Evolutionary conservation across 371 early-diverging fungal genomes (phyloP), one percentile per base, ranked within the genome.

Genomic region (Mortierella sp.): DNA sequence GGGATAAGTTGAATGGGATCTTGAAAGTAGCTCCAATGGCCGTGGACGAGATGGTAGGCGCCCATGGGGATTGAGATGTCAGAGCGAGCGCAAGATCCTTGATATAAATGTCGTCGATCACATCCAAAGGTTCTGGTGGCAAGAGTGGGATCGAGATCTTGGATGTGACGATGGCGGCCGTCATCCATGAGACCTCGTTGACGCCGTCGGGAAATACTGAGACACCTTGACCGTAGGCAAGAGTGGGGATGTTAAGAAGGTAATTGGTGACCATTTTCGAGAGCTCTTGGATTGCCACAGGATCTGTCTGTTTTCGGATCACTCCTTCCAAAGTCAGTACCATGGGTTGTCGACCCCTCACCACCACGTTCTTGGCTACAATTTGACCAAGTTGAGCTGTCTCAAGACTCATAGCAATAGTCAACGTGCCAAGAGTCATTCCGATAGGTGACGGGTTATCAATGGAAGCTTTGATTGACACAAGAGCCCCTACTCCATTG

Each of bases 361-460:
- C 50, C 2, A 30, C 47, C 3, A 59, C 72, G 28, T 68, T 58
- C 21, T 44, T 61, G 43, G 77, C 77, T 4, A 63, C 60, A 56
- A 76, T 62, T 11, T 65, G 56, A 16, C 77, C 77, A 1, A 76
- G 65, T 28, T 76, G 65, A 0, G 77, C 64, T 4, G 61, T 71
- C 46, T 71, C 48, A 62, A 67, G 61, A 14, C 21, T 55, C 64
- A 76, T 71, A 14, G 71, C 77, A 19, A 76, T 51, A 1, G 59
- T 64, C 43, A 76, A 26, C 4, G 72, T 72, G 1, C 72, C 77
- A 12, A 76, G 51, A 1, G 68, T 67, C 65, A 76, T 72, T 1
- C 77, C 77, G 43, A 76, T 65, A 9, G 77, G 77, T 1, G 72
- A 76, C 0, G 68, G 47, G 64, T 76, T 76, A 6, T 61, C 62